Percentiles rank a stretch among this genome's conserved stretches.
Evolutionary conservation across 2,329 filamentous ascomycete species (phyloP).

Genomic region (Emericellopsis cladophorae): DNA sequence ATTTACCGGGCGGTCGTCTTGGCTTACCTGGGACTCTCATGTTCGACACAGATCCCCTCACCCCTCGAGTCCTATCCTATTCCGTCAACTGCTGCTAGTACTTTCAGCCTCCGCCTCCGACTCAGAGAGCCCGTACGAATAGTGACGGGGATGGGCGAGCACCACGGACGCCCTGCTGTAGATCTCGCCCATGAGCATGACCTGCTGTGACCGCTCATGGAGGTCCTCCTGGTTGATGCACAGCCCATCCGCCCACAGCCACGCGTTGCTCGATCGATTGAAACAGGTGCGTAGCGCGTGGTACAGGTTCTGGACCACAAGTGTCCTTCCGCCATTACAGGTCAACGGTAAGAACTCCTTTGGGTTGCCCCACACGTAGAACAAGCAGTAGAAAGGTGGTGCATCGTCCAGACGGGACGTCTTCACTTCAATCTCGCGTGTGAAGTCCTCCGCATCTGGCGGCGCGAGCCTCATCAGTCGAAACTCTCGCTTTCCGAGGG

Average conservation of each 20-base stretch:
- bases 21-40: no score
- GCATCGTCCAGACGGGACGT: background rate
- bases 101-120: background rate
- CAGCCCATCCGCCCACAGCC: conserved; percentile 10
- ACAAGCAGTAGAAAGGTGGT: background rate
- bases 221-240: conserved; percentile 10
- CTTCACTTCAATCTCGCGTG: background rate
- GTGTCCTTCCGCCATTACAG: background rate
- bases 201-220: conserved; percentile 8
- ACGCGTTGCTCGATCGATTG: background rate
- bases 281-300: background rate
- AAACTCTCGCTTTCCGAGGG: background rate
- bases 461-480: background rate
- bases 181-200: conserved; percentile 10
- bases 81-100: no score
- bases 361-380: background rate
- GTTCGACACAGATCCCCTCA: no score
- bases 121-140: background rate
- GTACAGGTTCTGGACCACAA: background rate
- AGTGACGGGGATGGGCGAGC: background rate
- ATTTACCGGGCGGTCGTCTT: no score
- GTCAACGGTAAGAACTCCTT: background rate
- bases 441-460: background rate
- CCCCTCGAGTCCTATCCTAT: no score
- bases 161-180: conserved; percentile 6